These are phyloP conservation scores for Podosphaera leucotricha DNA, from an alignment of 2,329 filamentous ascomycete genomes.

Conservation along the genomic window DNA sequence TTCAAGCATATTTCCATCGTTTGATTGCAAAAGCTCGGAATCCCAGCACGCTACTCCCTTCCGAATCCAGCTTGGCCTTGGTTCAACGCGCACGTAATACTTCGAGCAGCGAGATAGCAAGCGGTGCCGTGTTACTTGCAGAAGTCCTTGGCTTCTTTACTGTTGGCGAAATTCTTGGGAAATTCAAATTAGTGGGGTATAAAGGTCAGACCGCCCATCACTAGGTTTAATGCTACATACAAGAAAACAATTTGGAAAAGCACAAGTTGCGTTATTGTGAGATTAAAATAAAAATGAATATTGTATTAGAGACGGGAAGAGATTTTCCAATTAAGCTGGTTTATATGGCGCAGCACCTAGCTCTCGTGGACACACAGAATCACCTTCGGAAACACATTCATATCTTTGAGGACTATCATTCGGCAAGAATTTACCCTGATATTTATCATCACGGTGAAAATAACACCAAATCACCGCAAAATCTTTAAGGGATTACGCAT, in stretches of 20 bases:
- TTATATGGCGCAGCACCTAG: background rate
- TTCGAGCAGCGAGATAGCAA: conserved; percentile 43
- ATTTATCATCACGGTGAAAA: too few relatives aligned
- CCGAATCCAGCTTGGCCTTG: conserved; percentile 23
- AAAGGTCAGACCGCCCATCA: conserved; percentile 41
- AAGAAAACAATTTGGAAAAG: background rate
- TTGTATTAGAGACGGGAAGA: background rate
- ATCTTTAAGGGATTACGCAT: too few relatives aligned
- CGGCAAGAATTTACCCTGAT: too few relatives aligned
- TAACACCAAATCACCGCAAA: too few relatives aligned
- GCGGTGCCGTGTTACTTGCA: conserved; percentile 55
- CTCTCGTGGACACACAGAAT: too few relatives aligned
- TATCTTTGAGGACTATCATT: too few relatives aligned
- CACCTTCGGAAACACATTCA: too few relatives aligned
- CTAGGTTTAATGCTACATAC: conserved; percentile 17
- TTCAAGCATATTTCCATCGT: conserved; percentile 71
- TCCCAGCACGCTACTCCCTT: conserved; percentile 31
- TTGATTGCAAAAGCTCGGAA: conserved; percentile 47
- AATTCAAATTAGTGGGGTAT: conserved; percentile 90
- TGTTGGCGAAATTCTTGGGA: conserved; percentile 86
- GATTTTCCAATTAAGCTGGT: background rate
- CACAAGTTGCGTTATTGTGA: background rate
- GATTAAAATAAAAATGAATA: background rate
- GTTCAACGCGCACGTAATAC: conserved; percentile 42
- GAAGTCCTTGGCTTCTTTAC: conserved; percentile 95